Evolutionary conservation across 2,329 filamentous ascomycete genomes (phyloP).

Genomic region (Trichoderma simmonsii): DNA sequence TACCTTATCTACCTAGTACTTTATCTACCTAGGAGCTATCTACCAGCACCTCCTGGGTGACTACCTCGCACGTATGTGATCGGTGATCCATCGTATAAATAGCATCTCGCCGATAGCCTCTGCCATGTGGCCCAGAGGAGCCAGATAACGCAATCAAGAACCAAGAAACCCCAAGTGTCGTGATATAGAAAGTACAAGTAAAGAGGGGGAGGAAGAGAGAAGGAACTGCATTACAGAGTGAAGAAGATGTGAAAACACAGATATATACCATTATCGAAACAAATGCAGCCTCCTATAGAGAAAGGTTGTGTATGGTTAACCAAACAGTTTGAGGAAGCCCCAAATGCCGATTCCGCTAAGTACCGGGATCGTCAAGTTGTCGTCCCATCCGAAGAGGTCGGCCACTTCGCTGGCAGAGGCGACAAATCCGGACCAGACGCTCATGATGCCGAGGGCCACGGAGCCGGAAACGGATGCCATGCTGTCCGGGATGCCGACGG

Average conservation of each 20-base stretch:
- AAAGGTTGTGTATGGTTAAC: constrained; percentile 40
- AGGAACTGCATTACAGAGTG: neutral
- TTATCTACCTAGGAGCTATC: neutral
- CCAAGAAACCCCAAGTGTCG: neutral
- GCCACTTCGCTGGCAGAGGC: constrained; percentile 87
- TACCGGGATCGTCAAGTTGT: constrained; percentile 94
- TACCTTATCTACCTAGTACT: neutral
- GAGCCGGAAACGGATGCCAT: constrained; percentile 65
- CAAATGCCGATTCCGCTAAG: constrained; percentile 85
- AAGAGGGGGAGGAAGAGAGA: neutral
- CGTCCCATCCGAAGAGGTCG: constrained; percentile 91
- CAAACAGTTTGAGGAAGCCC: constrained; percentile 87
- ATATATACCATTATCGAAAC: neutral
- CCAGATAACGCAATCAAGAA: neutral
- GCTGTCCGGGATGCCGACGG: constrained; percentile 58
- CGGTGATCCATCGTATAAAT: neutral
- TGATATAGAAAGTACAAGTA: constrained; percentile 7
- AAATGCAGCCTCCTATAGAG: neutral
- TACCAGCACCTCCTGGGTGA: neutral
- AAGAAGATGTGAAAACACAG: neutral
- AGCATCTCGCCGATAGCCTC: neutral
- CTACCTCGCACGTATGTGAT: neutral
- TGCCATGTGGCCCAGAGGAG: neutral
- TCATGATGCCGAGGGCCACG: constrained; percentile 74
- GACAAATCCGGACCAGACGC: constrained; percentile 81